Base-by-base conservation (phyloP, 257 asterid species). In the Thymus mandschuricus region DNA sequence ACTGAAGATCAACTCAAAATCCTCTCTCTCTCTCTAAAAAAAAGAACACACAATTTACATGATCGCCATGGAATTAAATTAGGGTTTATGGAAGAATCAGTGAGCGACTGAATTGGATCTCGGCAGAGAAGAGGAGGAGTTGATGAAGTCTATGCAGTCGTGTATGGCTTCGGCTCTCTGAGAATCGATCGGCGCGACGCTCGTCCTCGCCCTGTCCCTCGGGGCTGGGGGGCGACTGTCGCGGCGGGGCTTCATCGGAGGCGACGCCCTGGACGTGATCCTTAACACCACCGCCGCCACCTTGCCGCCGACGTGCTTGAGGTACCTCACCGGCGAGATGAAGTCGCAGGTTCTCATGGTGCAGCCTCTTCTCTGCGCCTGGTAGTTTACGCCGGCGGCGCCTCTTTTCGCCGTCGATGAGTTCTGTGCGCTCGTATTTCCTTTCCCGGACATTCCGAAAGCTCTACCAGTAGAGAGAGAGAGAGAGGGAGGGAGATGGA, bases 161-260 rank as follows among this genome's bases (percentile, higher is more conserved):
- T 86, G 73, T 41, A 86, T 79, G 35, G 91, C 91, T 73, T 86
- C 88, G 10, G 84, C 85, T 35, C 91, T 81, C 10, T 86, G 91
- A 11, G 84, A 83, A 72, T 86, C 91, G 1, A 79, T 58, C 2
- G 82, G 72, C 50, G 70, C 78, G 2, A 78, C 76, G 70, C 78
- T 70, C 1, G 72, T 55, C 49, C 70, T 78, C 59, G 81, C 67
- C 50, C 55, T 64, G 50, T 73, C 79, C 40, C 40, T 69, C 52
- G 57, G 61, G 13, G 21, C 21, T 21, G 54, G 56, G 41, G 72
- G 64, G 64, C 51, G 59, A 8, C 33, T 38, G 59, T 21, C 28
- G 34, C 27, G 72, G 33, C 7, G 64, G 15, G 50, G 41, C 50
- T 49, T 65, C 9, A n/a, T 21, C 57, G 67, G 43, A 60, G 72